These are phyloP conservation scores for Pichia membranifaciens DNA, from an alignment of 805 yeast species.

Conservation along the genomic window DNA sequence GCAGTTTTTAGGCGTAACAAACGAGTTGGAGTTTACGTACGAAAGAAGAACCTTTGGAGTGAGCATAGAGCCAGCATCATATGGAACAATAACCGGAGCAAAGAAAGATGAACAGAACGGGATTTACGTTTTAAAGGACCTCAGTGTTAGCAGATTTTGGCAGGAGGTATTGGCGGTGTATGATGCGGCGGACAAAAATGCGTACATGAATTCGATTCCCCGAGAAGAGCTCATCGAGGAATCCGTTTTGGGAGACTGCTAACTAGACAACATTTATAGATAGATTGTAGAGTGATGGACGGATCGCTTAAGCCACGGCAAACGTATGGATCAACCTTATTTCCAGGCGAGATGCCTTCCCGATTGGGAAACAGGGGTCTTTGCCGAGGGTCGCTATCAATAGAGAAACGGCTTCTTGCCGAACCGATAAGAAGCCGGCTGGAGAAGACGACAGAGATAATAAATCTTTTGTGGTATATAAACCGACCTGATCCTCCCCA, in stretches of 20 bases:
- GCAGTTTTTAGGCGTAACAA: constrained; percentile 32
- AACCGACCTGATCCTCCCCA: too few species aligned
- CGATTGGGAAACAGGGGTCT: too few species aligned
- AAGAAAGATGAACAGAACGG: constrained; percentile 31
- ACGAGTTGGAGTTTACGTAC: constrained; percentile 19
- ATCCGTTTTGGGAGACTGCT: constrained; percentile 1
- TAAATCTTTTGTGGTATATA: too few species aligned
- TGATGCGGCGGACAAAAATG: constrained; percentile 31
- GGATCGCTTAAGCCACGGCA: too few species aligned
- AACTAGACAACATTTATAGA: neutral
- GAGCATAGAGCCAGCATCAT: constrained; percentile 6
- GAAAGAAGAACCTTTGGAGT: constrained; percentile 18
- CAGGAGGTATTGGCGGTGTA: constrained; percentile 34
- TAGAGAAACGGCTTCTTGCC: too few species aligned
- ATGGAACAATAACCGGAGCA: constrained; percentile 15
- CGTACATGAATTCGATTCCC: constrained; percentile 15
- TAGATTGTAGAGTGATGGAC: too few species aligned
- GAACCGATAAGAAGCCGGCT: too few species aligned
- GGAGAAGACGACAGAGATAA: too few species aligned
- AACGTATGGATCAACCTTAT: too few species aligned
- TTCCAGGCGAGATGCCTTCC: too few species aligned
- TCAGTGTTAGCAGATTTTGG: constrained; percentile 44
- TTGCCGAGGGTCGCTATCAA: too few species aligned
- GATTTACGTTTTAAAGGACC: constrained; percentile 33
- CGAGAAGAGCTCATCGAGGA: constrained; percentile 11